Conservation (phyloP, 2,329 filamentous ascomycete species). For the Grosmannia penicillata region DNA sequence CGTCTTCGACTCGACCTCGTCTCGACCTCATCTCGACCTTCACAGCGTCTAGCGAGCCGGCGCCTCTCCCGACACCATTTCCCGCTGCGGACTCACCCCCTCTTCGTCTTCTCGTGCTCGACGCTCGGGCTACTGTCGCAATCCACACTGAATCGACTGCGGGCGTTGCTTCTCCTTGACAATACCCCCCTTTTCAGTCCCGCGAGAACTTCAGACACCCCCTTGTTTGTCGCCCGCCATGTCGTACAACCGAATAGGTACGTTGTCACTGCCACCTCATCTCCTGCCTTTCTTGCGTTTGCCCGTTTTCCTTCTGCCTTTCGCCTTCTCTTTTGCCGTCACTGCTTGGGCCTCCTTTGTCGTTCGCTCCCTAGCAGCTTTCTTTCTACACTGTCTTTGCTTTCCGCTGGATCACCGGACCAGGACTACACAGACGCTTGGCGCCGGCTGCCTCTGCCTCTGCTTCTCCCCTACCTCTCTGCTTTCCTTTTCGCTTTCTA, state of each 20-base stretch:
- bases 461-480: not conserved
- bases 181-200: not conserved
- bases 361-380: not conserved
- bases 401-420: too few species aligned
- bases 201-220: not conserved
- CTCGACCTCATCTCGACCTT: too few species aligned
- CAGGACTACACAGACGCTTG: not conserved
- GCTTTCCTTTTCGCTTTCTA: not conserved
- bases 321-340: not conserved
- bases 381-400: too few species aligned
- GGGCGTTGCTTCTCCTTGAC: too few species aligned
- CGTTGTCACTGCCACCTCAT: too few species aligned
- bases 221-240: conserved; percentile 25
- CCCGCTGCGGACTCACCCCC: too few species aligned
- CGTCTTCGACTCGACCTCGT: too few species aligned
- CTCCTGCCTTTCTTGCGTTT: not conserved
- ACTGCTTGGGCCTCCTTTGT: not conserved
- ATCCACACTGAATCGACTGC: too few species aligned
- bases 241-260: conserved; percentile 63
- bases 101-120: too few species aligned
- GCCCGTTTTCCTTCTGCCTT: not conserved
- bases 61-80: too few species aligned
- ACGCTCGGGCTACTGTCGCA: too few species aligned
- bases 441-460: not conserved
- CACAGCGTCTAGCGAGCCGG: too few species aligned